phyloP scores from a whole-genome alignment of 805 yeast genomes.

The Lipomyces sp. region DNA sequence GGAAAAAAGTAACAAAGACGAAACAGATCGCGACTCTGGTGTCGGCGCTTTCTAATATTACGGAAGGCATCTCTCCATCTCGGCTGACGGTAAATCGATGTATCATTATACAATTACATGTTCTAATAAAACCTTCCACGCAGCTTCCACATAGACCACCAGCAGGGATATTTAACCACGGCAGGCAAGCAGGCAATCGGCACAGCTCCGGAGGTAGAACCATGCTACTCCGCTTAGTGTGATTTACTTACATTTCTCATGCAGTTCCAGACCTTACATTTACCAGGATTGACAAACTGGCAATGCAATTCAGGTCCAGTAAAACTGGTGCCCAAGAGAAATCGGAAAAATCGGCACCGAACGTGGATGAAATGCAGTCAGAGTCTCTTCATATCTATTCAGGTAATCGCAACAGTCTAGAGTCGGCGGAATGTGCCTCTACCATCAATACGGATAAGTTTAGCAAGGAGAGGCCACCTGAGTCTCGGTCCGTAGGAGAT shows the following conservation, averaged over 20 bases:
- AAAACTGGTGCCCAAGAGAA: neutral
- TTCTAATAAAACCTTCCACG: neutral
- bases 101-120: neutral
- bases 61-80: neutral
- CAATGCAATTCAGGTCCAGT: neutral
- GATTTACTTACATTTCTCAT: neutral
- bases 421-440: neutral
- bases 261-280: constrained; percentile 14
- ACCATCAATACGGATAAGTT: neutral
- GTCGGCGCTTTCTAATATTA: neutral
- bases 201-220: neutral
- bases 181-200: neutral
- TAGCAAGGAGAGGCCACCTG: neutral
- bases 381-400: neutral
- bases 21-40: neutral
- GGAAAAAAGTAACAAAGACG: neutral
- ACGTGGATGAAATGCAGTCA: neutral
- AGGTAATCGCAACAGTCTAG: neutral
- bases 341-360: neutral
- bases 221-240: neutral
- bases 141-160: constrained; percentile 1
- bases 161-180: constrained; percentile 9
- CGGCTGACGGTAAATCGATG: constrained; percentile 9
- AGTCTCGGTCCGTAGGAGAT: neutral
- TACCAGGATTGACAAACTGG: neutral